Evolutionary conservation across 2,329 filamentous ascomycete genomes (phyloP), one percentile per base, ranked within the genome.

Genomic region (Cordyceps cateniannulata): DNA sequence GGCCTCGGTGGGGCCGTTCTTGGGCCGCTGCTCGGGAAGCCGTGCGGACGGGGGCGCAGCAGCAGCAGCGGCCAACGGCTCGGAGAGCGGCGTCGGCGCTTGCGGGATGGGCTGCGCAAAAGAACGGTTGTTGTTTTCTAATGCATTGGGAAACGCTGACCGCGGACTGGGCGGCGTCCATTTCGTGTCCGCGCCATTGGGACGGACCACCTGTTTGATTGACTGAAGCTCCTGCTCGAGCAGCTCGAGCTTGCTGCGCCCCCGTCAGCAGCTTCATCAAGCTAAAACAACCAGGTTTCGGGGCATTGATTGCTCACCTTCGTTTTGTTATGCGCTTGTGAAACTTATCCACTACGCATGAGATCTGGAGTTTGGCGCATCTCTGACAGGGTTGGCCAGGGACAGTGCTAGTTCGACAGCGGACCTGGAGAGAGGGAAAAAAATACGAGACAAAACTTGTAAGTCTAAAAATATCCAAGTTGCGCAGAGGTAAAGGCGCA

Each of bases 141-240:
- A 64, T 35, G 71, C 66, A 24, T 65, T 56, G 16, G 68, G 29
- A 29, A 65, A 67, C n/a, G 66, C 65, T 10, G 64, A 64, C 4
- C 68, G 67, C 5, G 71, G 68, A 52, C 68, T 69, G 12, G 72
- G 64, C 10, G 71, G 68, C 38, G 69, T 68, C 68, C 69, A 70
- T 27, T 65, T 52, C 14, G 61, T 58, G 5, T 65, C 63, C 24
- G 25, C 62, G 45, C 59, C 64, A 22, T 67, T 70, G 16, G 57
- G 56, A 42, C 73, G 69, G 47, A 84, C 81, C 49, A 76, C 79
- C 64, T 82, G 75, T 65, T 82, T 82, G 66, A 83, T 83, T 66
- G 72, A 79, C 63, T 75, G 77, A n/a, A 84, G 76, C 66, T 83
- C 81, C 62, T 80, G 77, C 55, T 79, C 81, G 5, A 84, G 72